A percentile compares a stretch with the other conserved stretches of the same genome.
Conservation (phyloP, 2,329 filamentous ascomycete genomes). For the Phialophora macrospora region DNA sequence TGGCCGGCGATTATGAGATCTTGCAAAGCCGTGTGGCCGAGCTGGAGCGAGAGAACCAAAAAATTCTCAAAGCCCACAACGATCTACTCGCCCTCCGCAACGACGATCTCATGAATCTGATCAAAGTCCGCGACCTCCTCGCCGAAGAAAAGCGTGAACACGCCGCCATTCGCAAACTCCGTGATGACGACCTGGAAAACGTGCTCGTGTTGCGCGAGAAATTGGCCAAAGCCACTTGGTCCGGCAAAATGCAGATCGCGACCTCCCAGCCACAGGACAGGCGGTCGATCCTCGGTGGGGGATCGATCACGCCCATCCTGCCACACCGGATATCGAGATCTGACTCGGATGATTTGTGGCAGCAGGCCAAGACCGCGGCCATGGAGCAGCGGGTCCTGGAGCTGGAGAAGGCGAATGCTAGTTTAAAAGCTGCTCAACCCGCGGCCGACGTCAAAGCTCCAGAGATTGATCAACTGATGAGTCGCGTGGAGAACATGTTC, state of each 20-base stretch:
- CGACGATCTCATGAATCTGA: slow-evolving; percentile 52
- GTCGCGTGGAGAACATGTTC: slow-evolving; percentile 47
- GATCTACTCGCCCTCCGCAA: slow-evolving; percentile 50
- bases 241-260: slow-evolving; percentile 34
- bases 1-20: slow-evolving; percentile 46
- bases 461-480: slow-evolving; percentile 36
- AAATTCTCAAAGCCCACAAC: slow-evolving; percentile 46
- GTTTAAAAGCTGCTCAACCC: slow-evolving; percentile 43
- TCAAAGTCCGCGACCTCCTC: slow-evolving; percentile 49
- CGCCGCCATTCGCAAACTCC: slow-evolving; percentile 47
- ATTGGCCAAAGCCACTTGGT: slow-evolving; percentile 48
- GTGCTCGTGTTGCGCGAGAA: slow-evolving; percentile 48
- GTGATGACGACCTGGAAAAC: slow-evolving; percentile 51
- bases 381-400: slow-evolving; percentile 52
- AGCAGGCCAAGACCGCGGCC: slow-evolving; percentile 49
- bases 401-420: slow-evolving; percentile 48
- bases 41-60: slow-evolving; percentile 47
- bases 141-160: slow-evolving; percentile 49
- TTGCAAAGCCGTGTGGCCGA: slow-evolving; percentile 43
- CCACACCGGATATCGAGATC: slow-evolving; percentile 39
- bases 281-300: slow-evolving; percentile 33
- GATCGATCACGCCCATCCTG: slow-evolving; percentile 33
- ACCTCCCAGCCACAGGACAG: slow-evolving; percentile 8
- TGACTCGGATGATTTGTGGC: slow-evolving; percentile 48
- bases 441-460: background rate